A percentile compares a stretch with the other conserved stretches of the same genome.
phyloP scores from a whole-genome alignment of 495 filamentous ascomycete species.

The Talaromyces nanjingensis region DNA sequence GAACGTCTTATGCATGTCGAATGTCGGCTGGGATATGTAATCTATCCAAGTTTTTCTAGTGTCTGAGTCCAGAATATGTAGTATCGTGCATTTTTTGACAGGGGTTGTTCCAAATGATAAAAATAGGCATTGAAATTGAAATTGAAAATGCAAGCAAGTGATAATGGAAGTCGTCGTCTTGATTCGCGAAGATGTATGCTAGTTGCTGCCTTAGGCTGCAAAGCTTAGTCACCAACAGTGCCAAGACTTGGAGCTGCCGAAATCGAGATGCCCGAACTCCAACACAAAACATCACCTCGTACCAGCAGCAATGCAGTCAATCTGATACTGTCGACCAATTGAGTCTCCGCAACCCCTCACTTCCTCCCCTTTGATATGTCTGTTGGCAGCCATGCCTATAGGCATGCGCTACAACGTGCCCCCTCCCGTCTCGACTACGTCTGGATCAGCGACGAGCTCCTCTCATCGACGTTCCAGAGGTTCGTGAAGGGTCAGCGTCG shows the following conservation, averaged over 20 bases:
- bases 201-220: neutral
- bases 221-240: neutral
- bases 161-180: neutral
- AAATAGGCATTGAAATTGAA: neutral
- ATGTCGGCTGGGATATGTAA: neutral
- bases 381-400: conserved; percentile 37
- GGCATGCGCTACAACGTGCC: conserved; percentile 26
- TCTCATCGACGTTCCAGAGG: conserved; percentile 41
- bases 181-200: neutral
- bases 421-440: conserved; percentile 32
- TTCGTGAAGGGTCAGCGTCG: conserved; percentile 39
- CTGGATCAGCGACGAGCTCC: conserved; percentile 50
- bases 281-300: neutral
- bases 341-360: neutral
- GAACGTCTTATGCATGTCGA: neutral
- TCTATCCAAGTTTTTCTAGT: neutral
- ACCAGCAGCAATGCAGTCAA: neutral
- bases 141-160: neutral
- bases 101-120: neutral
- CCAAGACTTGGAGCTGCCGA: neutral
- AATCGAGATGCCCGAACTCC: neutral
- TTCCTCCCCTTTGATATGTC: conserved; percentile 26
- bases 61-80: neutral
- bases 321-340: neutral
- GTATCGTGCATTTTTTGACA: neutral